A percentile compares a stretch with the other conserved stretches of the same genome.
Evolutionary conservation across 495 filamentous ascomycete species (phyloP).

Genomic region (Penicillium manginii): DNA sequence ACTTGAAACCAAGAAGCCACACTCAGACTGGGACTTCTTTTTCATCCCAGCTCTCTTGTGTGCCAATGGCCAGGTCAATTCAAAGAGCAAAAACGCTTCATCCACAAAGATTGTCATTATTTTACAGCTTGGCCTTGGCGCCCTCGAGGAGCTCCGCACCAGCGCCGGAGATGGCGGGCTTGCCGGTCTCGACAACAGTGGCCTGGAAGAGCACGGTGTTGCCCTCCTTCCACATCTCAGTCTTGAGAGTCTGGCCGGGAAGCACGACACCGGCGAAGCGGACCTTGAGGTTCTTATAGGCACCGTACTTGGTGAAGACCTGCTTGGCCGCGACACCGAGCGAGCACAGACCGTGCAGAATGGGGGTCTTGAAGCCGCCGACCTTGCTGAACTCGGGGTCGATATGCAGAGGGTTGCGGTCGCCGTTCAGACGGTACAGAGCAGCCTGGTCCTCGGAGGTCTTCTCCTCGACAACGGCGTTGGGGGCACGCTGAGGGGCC

Average conservation of each 20-base stretch:
- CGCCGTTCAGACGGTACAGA: slow-evolving; percentile 90
- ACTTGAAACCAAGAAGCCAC: slow-evolving; percentile 22
- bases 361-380: slow-evolving; percentile 93
- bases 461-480: slow-evolving; percentile 83
- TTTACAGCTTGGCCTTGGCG: slow-evolving; percentile 65
- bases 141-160: slow-evolving; percentile 78
- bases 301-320: slow-evolving; percentile 80
- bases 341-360: slow-evolving; percentile 94
- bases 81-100: slow-evolving; percentile 25
- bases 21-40: slow-evolving; percentile 16
- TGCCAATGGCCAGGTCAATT: slow-evolving; percentile 9
- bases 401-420: slow-evolving; percentile 93
- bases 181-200: slow-evolving; percentile 94
- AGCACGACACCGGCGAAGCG: slow-evolving; percentile 91
- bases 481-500: slow-evolving; percentile 75
- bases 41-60: slow-evolving; percentile 15
- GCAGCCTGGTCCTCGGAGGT: slow-evolving; percentile 94
- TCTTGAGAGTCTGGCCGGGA: slow-evolving; percentile 91
- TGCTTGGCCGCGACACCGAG: slow-evolving; percentile 92
- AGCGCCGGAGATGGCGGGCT: slow-evolving; percentile 84
- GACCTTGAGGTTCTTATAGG: slow-evolving; percentile 94
- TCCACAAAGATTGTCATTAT: slow-evolving; percentile 22
- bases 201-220: slow-evolving; percentile 88
- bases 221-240: slow-evolving; percentile 99
- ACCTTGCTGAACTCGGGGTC: slow-evolving; percentile 94